phyloP scores from a whole-genome alignment of 371 early-diverging fungal species.

The Furculomyces boomerangus region DNA sequence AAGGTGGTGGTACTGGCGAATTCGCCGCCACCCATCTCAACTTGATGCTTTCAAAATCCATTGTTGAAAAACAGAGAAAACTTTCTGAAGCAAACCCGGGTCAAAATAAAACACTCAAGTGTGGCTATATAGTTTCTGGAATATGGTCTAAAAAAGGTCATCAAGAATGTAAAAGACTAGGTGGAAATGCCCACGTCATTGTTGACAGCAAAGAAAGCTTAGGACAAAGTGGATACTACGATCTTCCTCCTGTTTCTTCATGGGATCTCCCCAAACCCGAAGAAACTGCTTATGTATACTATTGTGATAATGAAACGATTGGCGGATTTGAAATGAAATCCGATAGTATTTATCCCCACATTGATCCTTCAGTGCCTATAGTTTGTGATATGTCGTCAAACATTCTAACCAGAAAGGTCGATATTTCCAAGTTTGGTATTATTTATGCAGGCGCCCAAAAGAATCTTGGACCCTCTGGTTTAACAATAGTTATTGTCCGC shows the following conservation, averaged over 20 bases:
- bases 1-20: conserved; percentile 88
- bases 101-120: conserved; percentile 23
- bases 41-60: conserved; percentile 41
- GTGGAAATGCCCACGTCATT: conserved; percentile 49
- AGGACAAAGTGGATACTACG: conserved; percentile 21
- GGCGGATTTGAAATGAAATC: conserved; percentile 83
- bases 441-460: conserved; percentile 95
- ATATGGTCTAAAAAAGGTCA: conserved; percentile 80
- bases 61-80: conserved; percentile 28
- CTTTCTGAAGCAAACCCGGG: no score
- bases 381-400: conserved; percentile 93
- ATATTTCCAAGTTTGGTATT: conserved; percentile 64
- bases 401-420: conserved; percentile 67
- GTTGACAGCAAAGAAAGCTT: conserved; percentile 19
- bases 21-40: conserved; percentile 81
- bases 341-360: conserved; percentile 21
- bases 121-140: conserved; percentile 87
- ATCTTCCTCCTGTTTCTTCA: conserved; percentile 32
- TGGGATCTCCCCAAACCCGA: conserved; percentile 57
- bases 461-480: conserved; percentile 92
- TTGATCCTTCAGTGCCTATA: conserved; percentile 51
- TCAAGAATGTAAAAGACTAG: conserved; percentile 66
- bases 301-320: conserved; percentile 94
- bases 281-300: conserved; percentile 70
- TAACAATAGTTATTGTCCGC: conserved; percentile 78